These are phyloP conservation scores for Solanum lignicaule DNA, from an alignment of 257 asterid genomes.

Conservation along the genomic window DNA sequence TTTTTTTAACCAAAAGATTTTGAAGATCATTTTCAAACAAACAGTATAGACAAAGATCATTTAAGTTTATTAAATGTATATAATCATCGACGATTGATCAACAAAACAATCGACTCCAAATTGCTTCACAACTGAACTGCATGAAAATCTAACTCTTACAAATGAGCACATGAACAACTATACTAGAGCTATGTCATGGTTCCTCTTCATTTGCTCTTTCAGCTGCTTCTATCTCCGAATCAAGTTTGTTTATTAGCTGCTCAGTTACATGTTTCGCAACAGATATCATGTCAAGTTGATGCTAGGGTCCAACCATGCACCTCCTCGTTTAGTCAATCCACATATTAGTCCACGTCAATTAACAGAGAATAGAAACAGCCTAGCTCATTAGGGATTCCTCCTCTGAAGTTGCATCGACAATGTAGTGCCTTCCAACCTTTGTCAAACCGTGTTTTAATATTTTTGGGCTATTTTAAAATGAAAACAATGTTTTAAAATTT, in stretches of 20 bases:
- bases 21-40: not conserved
- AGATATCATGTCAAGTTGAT: constrained; percentile 63
- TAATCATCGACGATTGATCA: not conserved
- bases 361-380: constrained; percentile 63
- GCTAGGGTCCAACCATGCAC: constrained; percentile 67
- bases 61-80: no score
- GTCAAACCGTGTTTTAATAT: no score
- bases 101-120: not conserved
- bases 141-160: not conserved
- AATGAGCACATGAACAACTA: not conserved
- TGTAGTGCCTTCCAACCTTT: constrained; percentile 70
- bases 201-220: constrained; percentile 70
- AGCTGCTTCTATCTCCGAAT: constrained; percentile 79
- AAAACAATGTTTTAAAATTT: no score
- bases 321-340: constrained; percentile 79
- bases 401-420: constrained; percentile 79
- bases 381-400: constrained; percentile 84
- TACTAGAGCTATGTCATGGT: constrained; percentile 15
- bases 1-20: not conserved
- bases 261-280: constrained; percentile 67
- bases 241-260: constrained; percentile 53
- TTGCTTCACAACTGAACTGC: not conserved
- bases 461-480: no score
- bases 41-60: not conserved
- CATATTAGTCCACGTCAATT: constrained; percentile 65